Evolutionary conservation across 768 basidiomycete genomes (phyloP).

Genomic region (Terana coerulea): DNA sequence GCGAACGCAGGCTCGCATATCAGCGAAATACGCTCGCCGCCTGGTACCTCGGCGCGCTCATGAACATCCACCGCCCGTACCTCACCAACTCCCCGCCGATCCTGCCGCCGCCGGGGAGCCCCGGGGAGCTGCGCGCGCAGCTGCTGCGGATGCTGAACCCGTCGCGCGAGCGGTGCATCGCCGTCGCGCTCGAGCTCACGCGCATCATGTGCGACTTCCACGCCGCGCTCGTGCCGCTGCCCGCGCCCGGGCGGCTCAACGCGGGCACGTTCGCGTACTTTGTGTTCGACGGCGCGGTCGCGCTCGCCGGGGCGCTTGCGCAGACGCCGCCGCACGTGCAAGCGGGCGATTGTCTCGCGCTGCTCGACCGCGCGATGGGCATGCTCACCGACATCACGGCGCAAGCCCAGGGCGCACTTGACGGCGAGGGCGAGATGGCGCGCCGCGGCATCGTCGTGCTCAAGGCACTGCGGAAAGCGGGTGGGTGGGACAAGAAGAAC

Average conservation of each 20-base stretch:
- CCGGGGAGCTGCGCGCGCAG: slow-evolving; percentile 17
- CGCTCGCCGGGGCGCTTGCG: slow-evolving; percentile 39
- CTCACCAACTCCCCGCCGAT: slow-evolving; percentile 30
- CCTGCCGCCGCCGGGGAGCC: slow-evolving; percentile 17
- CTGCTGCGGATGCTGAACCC: slow-evolving; percentile 30
- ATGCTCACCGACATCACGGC: slow-evolving; percentile 27
- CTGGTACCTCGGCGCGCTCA: slow-evolving; percentile 43
- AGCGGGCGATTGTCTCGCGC: slow-evolving; percentile 32
- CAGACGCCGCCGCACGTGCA: slow-evolving; percentile 34
- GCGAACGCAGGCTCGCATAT: slow-evolving; percentile 33
- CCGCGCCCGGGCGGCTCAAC: slow-evolving; percentile 10
- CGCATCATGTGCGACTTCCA: slow-evolving; percentile 40
- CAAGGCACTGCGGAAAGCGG: slow-evolving; percentile 28
- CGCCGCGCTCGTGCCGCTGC: slow-evolving; percentile 22
- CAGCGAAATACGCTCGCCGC: slow-evolving; percentile 43
- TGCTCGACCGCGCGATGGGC: slow-evolving; percentile 35
- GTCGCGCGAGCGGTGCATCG: slow-evolving; percentile 34
- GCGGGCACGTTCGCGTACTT: slow-evolving; percentile 22
- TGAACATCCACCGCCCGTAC: slow-evolving; percentile 43
- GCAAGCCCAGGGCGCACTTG: slow-evolving; percentile 25
- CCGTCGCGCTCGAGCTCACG: slow-evolving; percentile 39
- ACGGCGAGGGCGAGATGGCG: slow-evolving; percentile 36
- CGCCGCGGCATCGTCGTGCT: slow-evolving; percentile 38
- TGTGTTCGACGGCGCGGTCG: slow-evolving; percentile 44
- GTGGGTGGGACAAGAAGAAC: slow-evolving; percentile 16